Conservation (phyloP, 2,329 filamentous ascomycete genomes). For the Ascochyta clinopodiicola region DNA sequence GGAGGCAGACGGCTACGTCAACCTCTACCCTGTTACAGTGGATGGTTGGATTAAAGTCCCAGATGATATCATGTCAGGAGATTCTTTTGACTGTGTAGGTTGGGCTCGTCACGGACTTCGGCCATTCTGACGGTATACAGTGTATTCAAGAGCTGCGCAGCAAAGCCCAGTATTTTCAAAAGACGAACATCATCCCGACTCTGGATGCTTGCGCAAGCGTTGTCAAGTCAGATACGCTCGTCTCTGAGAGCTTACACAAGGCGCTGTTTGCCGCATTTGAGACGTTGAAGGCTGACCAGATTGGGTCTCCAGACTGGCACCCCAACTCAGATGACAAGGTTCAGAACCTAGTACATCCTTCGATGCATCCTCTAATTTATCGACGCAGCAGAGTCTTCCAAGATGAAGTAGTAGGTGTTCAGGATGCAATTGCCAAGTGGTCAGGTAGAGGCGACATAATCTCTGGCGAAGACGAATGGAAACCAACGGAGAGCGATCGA, state of each 20-base stretch:
- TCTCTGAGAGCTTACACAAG: conserved; percentile 50
- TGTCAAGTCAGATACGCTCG: conserved; percentile 61
- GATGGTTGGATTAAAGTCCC: background rate
- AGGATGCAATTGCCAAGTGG: conserved; percentile 35
- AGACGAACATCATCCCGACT: conserved; percentile 51
- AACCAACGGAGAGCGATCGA: background rate
- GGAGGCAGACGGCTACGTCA: background rate
- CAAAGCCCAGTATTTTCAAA: conserved; percentile 57
- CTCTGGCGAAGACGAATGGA: background rate
- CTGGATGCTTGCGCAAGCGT: conserved; percentile 56
- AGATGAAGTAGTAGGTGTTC: conserved; percentile 36
- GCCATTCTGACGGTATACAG: conserved; percentile 6
- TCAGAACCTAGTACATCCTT: conserved; percentile 69
- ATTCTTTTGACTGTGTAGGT: conserved; percentile 25
- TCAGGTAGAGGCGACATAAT: conserved; percentile 40
- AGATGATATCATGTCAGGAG: conserved; percentile 22
- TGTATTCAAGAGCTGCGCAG: conserved; percentile 54
- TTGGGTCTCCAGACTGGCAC: conserved; percentile 60
- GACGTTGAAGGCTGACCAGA: conserved; percentile 57
- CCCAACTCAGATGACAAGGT: conserved; percentile 64
- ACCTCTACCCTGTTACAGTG: background rate
- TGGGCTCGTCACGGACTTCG: background rate
- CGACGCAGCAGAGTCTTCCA: conserved; percentile 54
- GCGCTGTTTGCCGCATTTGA: conserved; percentile 54
- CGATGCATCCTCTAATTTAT: conserved; percentile 66